Evolutionary conservation across 495 filamentous ascomycete species (phyloP), one percentile per base, ranked within the genome.

Genomic region (Penicillium desertorum): DNA sequence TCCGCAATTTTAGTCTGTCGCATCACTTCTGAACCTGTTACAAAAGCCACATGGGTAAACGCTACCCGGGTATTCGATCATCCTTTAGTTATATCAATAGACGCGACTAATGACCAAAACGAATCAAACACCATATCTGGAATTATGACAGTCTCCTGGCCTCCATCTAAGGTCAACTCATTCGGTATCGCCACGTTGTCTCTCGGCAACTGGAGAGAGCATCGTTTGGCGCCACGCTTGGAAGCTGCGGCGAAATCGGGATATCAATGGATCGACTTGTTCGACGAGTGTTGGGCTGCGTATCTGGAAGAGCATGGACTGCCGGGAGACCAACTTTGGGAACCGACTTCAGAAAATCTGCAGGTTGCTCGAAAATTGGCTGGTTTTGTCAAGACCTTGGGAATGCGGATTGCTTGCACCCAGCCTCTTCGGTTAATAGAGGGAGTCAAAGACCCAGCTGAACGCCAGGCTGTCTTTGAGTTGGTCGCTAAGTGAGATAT

Each of bases 251-350:
- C 70, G 4, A 54, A 63, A 52, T 63, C 66, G 0, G 70, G 71
- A 1, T 74, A 68, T 47, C 43, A 64, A 56, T 65, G 63, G 58
- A 72, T 74, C 53, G 71, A 72, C 45, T 59, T 74, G 5, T 74
- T 74, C 44, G 71, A 74, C 45, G 70, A 74, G 22, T 72, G 69
- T 58, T 74, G 71, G 71, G 71, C 68, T 7, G 64, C 64, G 5
- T 72, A 72, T 44, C 56, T 72, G 1, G 66, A 65, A 11, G 66
- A 72, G 37, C 60, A 72, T 39, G 51, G 45, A 5, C 46, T 71
- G 1, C 48, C 69, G 9, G 61, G 62, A 0, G 60, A 66, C 5
- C 47, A 63, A 16, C 60, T 67, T 1, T 74, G 71, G 71, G 66
- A 71, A 16, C 48, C 67, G 0, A 74, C 69, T 2, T 32, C 53